Base-by-base conservation (phyloP, 169 alveolate species). In the Eimeria maxima region DNA sequence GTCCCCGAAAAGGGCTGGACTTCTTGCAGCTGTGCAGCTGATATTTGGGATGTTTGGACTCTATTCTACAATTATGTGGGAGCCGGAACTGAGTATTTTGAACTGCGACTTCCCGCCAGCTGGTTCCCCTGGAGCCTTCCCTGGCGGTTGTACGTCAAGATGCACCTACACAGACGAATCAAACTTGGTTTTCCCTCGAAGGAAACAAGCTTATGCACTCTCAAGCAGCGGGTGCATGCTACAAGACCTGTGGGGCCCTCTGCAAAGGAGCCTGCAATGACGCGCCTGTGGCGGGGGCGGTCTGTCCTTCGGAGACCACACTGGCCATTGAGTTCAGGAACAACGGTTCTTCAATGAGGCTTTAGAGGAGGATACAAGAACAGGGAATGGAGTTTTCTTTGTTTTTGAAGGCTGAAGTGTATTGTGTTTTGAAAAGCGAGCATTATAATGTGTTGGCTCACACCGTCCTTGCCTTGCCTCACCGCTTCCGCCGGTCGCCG, bases 401-500 rank as follows among this genome's bases (percentile, higher is more conserved):
- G 78, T 29, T 29, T 69, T 29, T 3, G 29, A 29, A 11, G 47
- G 0, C 4, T 4, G 6, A 53, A 0, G 10, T 53, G 20, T 14
- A 53, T 2, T 53, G 10, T 53, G 2, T 53, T 53, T 53, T 33
- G 38, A 33, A 33, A 33, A 1, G 0, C 38, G 38, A 33, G 38
- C 38, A 33, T 33, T 1, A 65, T 6, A 65, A n/a, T 4, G 42
- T 24, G 42, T 10, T 24, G 69, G 42, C 22, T 24, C 42, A 29
- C 4, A 7, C 24, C 4, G 20, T 5, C 1, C 47, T 29, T 16
- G 7, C 1, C 47, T 29, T 16, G 7, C 47, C 44, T 69, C 78
- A 22, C 78, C 78, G 78, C 78, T 5, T 29, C 78, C 33, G 10
- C 42, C 38, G 74, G 44, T 69, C 78, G 78, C 78, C 78, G 78